A percentile compares a stretch with the other conserved stretches of the same genome.
phyloP scores from a whole-genome alignment of 2,329 filamentous ascomycete genomes.

The Colletotrichum gigasporum region DNA sequence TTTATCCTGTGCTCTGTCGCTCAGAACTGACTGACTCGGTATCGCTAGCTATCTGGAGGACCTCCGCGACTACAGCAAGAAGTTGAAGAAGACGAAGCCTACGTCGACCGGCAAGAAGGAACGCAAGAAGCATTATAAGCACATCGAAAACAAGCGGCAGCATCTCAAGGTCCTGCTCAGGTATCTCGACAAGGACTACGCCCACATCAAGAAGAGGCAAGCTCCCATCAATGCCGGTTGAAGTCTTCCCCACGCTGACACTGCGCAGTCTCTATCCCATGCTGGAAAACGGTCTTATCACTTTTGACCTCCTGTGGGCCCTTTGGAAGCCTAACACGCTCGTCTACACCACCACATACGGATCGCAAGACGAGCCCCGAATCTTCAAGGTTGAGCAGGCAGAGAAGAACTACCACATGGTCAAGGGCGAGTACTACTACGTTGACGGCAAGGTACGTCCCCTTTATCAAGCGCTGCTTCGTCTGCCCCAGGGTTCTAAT shows the following conservation, averaged over 20 bases:
- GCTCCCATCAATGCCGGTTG: too few relatives aligned
- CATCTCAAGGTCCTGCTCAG: slow-evolving; percentile 78
- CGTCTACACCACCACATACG: slow-evolving; percentile 81
- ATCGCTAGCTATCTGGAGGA: slow-evolving; percentile 77
- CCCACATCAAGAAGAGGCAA: slow-evolving; percentile 73
- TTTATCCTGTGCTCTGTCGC: not conserved
- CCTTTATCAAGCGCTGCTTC: too few relatives aligned
- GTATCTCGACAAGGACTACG: slow-evolving; percentile 85
- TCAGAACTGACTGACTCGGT: slow-evolving; percentile 13
- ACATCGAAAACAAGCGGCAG: slow-evolving; percentile 64
- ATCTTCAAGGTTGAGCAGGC: slow-evolving; percentile 85
- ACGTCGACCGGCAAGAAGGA: slow-evolving; percentile 61
- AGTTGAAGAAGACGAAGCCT: slow-evolving; percentile 67
- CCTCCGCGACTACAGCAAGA: slow-evolving; percentile 70
- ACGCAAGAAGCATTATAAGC: slow-evolving; percentile 69
- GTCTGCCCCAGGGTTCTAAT: not conserved
- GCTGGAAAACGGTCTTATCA: slow-evolving; percentile 83
- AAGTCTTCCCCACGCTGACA: not conserved
- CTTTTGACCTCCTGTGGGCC: slow-evolving; percentile 89
- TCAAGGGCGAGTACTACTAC: slow-evolving; percentile 79
- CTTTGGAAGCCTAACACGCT: slow-evolving; percentile 89
- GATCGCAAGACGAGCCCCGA: slow-evolving; percentile 77
- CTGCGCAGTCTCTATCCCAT: slow-evolving; percentile 75
- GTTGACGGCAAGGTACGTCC: slow-evolving; percentile 69
- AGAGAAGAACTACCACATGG: slow-evolving; percentile 73